Base-by-base conservation (phyloP, 83 land plant genomes). In the Picea abies region DNA sequence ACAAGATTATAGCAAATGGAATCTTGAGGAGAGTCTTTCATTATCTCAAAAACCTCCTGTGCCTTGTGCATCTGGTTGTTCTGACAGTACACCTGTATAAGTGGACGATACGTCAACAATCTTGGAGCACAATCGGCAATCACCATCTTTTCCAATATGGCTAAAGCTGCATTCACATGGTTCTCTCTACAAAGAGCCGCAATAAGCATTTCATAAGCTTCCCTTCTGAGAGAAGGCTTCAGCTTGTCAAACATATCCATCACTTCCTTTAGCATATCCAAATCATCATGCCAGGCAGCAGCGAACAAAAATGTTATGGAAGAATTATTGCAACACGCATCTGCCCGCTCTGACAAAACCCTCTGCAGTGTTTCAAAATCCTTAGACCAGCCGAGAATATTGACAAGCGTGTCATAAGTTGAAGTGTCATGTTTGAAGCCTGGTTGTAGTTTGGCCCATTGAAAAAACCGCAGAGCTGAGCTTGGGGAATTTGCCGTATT, bases 71-170 rank as follows among this genome's bases (percentile, higher is more conserved):
- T 71, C 49, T 37, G 76, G 41, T 71, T 71, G 47, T 71, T 71
- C 76, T 71, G 47, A 17, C 22, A 71, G 76, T 71, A 71, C 49
- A 39, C 76, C 37, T 19, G 41, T 71, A 70, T 70, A 71, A 71
- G 3, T 39, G 76, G 49, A 39, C 19, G 35, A 39, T 37, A 71
- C 9, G 76, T 37, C 20, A 5, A 8, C 47, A 11, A 29, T 39
- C 17, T 39, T 16, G 76, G 76, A 71, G n/a, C n/a, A n/a, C 76
- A 71, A 71, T 44, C 76, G 20, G 20, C 76, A 71, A 9, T 71
- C 32, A 20, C 2, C 76, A 71, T 71, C 23, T n/a, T 71, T 71
- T 71, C 22, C 76, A 71, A 71, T 39, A 39, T 17, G 20, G 19
- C 22, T 37, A 44, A 7, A 6, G 76, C 49, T 19, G n/a, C 37